Evolutionary conservation across 305 asterid species (phyloP).

Genomic region (Coffea humblotiana): DNA sequence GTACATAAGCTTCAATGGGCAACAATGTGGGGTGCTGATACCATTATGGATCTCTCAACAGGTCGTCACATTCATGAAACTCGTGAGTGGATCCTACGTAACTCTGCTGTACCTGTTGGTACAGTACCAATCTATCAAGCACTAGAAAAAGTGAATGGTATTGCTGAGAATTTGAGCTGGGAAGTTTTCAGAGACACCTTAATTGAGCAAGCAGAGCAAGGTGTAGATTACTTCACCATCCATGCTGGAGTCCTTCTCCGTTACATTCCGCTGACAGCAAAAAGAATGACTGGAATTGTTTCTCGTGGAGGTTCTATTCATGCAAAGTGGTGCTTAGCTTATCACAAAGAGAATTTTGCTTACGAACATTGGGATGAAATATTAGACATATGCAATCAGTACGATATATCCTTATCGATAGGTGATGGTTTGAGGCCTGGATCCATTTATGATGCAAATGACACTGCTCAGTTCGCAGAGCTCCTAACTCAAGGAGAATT

Average conservation of each 20-base stretch:
- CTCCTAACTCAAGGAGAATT: slow-evolving; percentile 94
- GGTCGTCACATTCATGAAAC: slow-evolving; percentile 97
- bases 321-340: slow-evolving; percentile 96
- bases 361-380: slow-evolving; percentile 98
- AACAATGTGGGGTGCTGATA: slow-evolving; percentile 99
- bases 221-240: slow-evolving; percentile 94
- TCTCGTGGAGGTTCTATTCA: slow-evolving; percentile 99
- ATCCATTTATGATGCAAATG: slow-evolving; percentile 92
- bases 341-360: slow-evolving; percentile 93
- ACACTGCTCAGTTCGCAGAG: slow-evolving; percentile 93
- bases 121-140: slow-evolving; percentile 98
- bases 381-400: slow-evolving; percentile 85
- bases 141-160: slow-evolving; percentile 80
- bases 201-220: slow-evolving; percentile 98
- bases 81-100: slow-evolving; percentile 97
- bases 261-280: slow-evolving; percentile 89
- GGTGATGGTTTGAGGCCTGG: slow-evolving; percentile 99
- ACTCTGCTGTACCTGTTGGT: slow-evolving; percentile 93
- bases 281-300: slow-evolving; percentile 91
- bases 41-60: slow-evolving; percentile 95
- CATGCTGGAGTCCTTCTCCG: slow-evolving; percentile 95
- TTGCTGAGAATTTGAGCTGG: slow-evolving; percentile 95
- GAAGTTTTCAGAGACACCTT: slow-evolving; percentile 83
- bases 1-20: slow-evolving; percentile 99
- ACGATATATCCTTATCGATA: slow-evolving; percentile 82